Conservation (phyloP, 441 rosid genomes). For the Bruguiera hainesii region DNA sequence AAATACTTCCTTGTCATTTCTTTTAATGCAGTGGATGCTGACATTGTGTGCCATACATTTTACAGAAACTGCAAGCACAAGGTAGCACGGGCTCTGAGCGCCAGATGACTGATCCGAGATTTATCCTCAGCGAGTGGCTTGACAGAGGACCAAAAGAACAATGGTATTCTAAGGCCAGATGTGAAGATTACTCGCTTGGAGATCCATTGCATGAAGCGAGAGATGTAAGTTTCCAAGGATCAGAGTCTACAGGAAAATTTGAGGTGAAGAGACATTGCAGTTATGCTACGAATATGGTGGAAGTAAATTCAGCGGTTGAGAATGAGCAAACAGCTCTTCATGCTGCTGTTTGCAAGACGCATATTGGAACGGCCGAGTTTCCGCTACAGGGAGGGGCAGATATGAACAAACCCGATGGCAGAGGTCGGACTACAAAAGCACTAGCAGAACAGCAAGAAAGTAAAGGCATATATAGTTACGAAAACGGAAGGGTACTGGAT, state of each 20-base stretch:
- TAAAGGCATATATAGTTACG: slow-evolving; percentile 40
- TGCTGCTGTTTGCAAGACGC: slow-evolving; percentile 47
- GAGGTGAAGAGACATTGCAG: slow-evolving; percentile 25
- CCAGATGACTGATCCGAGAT: slow-evolving; percentile 27
- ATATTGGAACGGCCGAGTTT: slow-evolving; percentile 54
- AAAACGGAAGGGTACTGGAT: slow-evolving; percentile 33
- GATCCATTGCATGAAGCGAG: slow-evolving; percentile 31
- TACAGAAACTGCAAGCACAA: slow-evolving; percentile 42
- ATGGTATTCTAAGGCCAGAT: slow-evolving; percentile 17
- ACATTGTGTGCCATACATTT: slow-evolving; percentile 17
- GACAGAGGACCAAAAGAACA: slow-evolving; percentile 29
- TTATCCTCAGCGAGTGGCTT: slow-evolving; percentile 23
- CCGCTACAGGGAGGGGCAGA: slow-evolving; percentile 48
- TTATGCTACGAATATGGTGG: slow-evolving; percentile 17
- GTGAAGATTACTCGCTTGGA: slow-evolving; percentile 29
- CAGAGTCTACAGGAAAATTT: slow-evolving; percentile 27
- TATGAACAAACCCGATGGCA: slow-evolving; percentile 45
- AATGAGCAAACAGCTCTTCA: slow-evolving; percentile 46
- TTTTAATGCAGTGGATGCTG: slow-evolving; percentile 8
- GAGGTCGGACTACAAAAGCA: slow-evolving; percentile 50
- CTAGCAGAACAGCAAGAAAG: slow-evolving; percentile 49
- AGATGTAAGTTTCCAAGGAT: slow-evolving; percentile 18
- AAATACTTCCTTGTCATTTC: slow-evolving; percentile 9
- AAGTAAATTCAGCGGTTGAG: slow-evolving; percentile 29
- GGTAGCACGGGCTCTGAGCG: slow-evolving; percentile 29